A percentile compares a stretch with the other conserved stretches of the same genome.
Conservation (phyloP, 2,329 filamentous ascomycete genomes). For the Talaromyces funiculosus region DNA sequence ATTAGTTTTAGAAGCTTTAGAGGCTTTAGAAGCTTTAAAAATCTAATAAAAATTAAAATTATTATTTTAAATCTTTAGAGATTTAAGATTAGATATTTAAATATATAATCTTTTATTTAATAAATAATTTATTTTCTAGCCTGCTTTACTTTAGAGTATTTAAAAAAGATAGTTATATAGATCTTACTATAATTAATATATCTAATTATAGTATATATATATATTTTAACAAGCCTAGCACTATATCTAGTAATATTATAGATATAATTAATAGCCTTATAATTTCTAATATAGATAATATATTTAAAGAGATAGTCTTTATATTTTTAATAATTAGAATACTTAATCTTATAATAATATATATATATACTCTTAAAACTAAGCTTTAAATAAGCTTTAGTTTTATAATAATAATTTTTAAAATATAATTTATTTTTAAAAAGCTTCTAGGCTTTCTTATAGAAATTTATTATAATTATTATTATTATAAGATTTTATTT, state of each 20-base stretch:
- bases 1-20: too few relatives aligned
- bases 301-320: neutral
- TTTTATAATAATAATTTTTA: neutral
- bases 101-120: too few relatives aligned
- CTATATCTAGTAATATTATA: neutral
- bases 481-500: neutral
- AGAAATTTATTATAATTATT: neutral
- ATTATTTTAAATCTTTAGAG: too few relatives aligned
- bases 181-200: too few relatives aligned
- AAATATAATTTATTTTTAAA: neutral
- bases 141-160: too few relatives aligned
- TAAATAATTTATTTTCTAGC: too few relatives aligned
- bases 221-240: too few relatives aligned
- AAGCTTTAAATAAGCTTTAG: neutral
- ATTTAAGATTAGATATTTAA: too few relatives aligned
- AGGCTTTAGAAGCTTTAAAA: too few relatives aligned
- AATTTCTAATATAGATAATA: neutral
- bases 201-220: too few relatives aligned
- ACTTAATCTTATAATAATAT: neutral
- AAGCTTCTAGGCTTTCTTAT: neutral
- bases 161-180: too few relatives aligned
- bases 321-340: neutral
- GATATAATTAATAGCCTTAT: neutral
- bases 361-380: neutral
- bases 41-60: too few relatives aligned